Conservation (phyloP, 495 filamentous ascomycete genomes). For the Copromyces sp. region DNA sequence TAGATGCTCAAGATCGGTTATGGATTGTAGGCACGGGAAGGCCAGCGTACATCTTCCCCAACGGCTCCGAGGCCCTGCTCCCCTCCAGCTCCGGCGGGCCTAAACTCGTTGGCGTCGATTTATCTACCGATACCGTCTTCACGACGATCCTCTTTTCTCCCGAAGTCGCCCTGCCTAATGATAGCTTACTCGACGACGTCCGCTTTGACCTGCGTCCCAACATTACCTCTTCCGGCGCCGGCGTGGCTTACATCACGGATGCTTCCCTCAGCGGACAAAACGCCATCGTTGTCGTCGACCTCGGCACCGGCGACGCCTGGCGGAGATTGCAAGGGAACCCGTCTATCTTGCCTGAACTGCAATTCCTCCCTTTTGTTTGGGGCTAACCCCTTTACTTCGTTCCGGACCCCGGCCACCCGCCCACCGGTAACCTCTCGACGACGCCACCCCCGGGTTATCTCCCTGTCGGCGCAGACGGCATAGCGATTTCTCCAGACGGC, state of each 20-base stretch:
- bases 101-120: background rate
- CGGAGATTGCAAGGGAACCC: background rate
- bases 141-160: background rate
- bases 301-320: background rate
- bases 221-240: background rate
- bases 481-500: background rate
- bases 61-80: rapidly evolving
- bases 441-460: background rate
- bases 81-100: background rate
- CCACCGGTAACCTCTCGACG: background rate
- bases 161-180: background rate
- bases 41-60: background rate
- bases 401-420: background rate
- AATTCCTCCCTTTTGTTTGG: background rate
- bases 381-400: background rate
- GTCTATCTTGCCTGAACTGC: background rate
- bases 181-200: background rate
- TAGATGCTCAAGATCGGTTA: background rate
- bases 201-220: background rate
- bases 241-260: background rate
- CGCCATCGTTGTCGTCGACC: background rate
- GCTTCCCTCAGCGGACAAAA: background rate
- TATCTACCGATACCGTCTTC: background rate
- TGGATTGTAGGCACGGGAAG: background rate
- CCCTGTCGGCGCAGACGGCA: background rate